Percentiles rank a stretch among this genome's conserved stretches.
Evolutionary conservation across 306 rosid species (phyloP).

Genomic region (Ormosia semicastrata): DNA sequence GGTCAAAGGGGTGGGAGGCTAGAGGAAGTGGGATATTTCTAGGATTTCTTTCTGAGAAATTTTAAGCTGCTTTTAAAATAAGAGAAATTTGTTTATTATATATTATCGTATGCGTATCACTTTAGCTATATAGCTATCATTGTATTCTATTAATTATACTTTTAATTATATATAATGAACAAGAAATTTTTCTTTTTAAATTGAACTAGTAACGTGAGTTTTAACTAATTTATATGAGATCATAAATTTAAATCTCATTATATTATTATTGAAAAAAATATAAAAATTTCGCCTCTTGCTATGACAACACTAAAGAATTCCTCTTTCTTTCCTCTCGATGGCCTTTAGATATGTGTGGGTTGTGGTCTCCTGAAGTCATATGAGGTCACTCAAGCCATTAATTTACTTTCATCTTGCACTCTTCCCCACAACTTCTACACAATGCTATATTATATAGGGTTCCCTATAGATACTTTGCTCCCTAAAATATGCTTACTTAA

Average conservation of each 20-base stretch:
- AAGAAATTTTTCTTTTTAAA: too few species aligned
- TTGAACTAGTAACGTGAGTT: too few species aligned
- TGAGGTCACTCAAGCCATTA: constrained; percentile 27
- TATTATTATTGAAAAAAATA: too few species aligned
- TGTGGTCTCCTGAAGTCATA: constrained; percentile 40
- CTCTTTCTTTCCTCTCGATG: background rate
- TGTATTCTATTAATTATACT: too few species aligned
- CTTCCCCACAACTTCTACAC: background rate
- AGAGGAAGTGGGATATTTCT: constrained; percentile 34
- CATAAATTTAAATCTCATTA: too few species aligned
- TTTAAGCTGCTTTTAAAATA: too few species aligned
- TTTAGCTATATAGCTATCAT: too few species aligned
- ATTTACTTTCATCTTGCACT: background rate
- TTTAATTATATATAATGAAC: too few species aligned
- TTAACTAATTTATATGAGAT: too few species aligned
- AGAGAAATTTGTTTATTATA: too few species aligned
- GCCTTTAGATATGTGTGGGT: background rate
- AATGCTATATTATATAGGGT: background rate
- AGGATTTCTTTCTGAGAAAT: background rate
- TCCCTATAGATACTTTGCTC: background rate
- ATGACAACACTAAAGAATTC: background rate
- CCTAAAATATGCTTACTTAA: background rate
- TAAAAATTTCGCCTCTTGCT: too few species aligned
- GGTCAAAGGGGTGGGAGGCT: constrained; percentile 31
- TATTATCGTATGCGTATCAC: too few species aligned